Evolutionary conservation across 1,284 basidiomycete species (phyloP).

Genomic region (Pulveroboletus sp.): DNA sequence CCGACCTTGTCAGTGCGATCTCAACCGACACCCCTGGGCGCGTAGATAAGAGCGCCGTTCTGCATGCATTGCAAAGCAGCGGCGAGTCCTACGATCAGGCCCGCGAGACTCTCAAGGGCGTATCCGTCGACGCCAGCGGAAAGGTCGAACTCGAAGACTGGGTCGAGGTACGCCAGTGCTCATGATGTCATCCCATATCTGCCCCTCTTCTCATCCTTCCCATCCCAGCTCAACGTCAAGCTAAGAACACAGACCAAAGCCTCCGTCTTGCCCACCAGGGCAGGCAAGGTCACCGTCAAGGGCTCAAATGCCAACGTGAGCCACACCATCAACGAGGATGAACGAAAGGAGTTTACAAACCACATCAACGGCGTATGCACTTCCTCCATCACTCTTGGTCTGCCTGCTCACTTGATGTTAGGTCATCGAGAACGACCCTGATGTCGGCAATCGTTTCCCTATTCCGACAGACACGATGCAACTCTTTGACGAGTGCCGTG

Average conservation of each 20-base stretch:
- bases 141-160: slow-evolving; percentile 98
- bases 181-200: slow-evolving; percentile 18
- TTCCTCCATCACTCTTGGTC: background rate
- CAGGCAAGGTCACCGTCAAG: slow-evolving; percentile 92
- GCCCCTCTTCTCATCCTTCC: slow-evolving; percentile 21
- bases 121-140: slow-evolving; percentile 92
- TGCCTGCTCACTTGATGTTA: slow-evolving; percentile 35
- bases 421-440: slow-evolving; percentile 90
- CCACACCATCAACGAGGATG: slow-evolving; percentile 99
- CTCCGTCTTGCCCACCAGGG: slow-evolving; percentile 66
- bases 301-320: slow-evolving; percentile 95
- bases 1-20: slow-evolving; percentile 57
- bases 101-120: slow-evolving; percentile 90
- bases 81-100: slow-evolving; percentile 93
- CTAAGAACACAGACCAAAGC: slow-evolving; percentile 59
- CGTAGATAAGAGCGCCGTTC: slow-evolving; percentile 79
- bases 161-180: slow-evolving; percentile 84
- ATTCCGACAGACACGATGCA: slow-evolving; percentile 99
- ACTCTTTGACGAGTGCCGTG: slow-evolving; percentile 95
- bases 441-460: slow-evolving; percentile 82
- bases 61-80: slow-evolving; percentile 73
- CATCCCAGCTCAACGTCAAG: slow-evolving; percentile 75
- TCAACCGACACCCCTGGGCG: slow-evolving; percentile 85
- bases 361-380: slow-evolving; percentile 86
- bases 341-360: slow-evolving; percentile 93